These are phyloP conservation scores for Pythium scleroteichum DNA, from an alignment of 352 stramenopile genomes.

Conservation along the genomic window DNA sequence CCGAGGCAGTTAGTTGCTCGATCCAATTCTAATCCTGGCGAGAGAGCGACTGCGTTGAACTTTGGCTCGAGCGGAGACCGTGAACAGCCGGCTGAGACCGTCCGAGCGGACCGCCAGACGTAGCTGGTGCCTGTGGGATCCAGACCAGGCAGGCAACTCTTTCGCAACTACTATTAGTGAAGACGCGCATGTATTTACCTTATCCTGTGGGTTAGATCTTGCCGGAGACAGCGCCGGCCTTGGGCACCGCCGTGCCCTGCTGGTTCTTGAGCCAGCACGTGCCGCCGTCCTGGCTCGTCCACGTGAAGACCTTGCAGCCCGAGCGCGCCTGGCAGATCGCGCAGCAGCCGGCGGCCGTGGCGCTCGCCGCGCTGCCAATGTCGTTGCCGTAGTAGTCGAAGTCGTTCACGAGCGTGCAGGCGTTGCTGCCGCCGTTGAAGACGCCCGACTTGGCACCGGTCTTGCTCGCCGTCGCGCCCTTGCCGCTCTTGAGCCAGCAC, in stretches of 20 bases:
- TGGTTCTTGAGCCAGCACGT: conserved; percentile 57
- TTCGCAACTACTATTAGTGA: neutral
- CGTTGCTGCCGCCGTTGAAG: conserved; percentile 7
- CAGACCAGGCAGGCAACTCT: neutral
- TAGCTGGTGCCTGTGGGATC: no score
- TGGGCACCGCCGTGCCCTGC: neutral
- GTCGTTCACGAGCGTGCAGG: conserved; percentile 21
- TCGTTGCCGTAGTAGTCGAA: conserved; percentile 37
- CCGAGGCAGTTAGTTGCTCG: neutral
- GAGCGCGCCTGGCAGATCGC: conserved; percentile 25
- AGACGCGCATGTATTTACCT: no score
- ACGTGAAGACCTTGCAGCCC: conserved; percentile 29
- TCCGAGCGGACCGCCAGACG: no score
- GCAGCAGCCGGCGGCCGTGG: conserved; percentile 28
- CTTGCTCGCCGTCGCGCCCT: conserved; percentile 18
- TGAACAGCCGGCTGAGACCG: no score
- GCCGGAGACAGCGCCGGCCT: conserved; percentile 15
- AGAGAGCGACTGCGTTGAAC: neutral
- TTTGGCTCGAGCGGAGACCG: neutral
- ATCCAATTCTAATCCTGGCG: neutral
- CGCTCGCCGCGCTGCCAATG: conserved; percentile 26
- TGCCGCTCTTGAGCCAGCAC: conserved; percentile 53
- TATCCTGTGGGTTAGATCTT: conserved; percentile 14
- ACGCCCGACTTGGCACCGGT: conserved; percentile 18
- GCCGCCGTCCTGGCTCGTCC: conserved; percentile 48